phyloP scores from a whole-genome alignment of 179 eudicot species.

The Beta macrorhiza region DNA sequence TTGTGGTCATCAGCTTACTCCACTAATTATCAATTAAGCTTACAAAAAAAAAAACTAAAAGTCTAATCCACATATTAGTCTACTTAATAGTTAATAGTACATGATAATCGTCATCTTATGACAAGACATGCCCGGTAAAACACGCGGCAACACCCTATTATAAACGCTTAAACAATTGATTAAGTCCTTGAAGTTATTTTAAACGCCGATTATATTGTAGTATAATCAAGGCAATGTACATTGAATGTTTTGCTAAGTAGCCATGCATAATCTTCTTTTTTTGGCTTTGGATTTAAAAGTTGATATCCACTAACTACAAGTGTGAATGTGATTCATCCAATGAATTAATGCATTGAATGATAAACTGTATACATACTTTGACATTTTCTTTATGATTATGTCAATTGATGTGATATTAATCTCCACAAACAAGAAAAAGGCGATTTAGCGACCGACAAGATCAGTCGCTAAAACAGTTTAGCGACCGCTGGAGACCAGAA shows the following conservation, averaged over 20 bases:
- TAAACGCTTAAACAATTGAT: not conserved
- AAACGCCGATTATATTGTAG: not conserved
- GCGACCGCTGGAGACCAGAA: too few relatives aligned
- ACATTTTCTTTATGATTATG: not conserved
- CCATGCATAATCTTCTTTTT: not conserved
- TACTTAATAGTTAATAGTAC: not conserved
- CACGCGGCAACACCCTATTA: not conserved
- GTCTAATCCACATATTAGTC: not conserved
- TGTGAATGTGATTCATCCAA: not conserved
- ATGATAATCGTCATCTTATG: not conserved
- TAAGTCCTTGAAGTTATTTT: not conserved
- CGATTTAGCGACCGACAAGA: too few relatives aligned
- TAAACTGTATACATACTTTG: not conserved
- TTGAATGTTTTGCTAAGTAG: not conserved
- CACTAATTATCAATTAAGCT: not conserved
- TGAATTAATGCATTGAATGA: not conserved
- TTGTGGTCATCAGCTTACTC: not conserved
- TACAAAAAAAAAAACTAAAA: not conserved
- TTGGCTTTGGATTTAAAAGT: not conserved
- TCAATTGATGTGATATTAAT: not conserved
- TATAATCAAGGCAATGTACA: not conserved
- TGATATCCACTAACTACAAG: not conserved
- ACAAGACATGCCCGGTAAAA: not conserved
- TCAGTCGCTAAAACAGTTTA: too few relatives aligned
- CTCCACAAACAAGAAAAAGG: too few relatives aligned